phyloP scores from a whole-genome alignment of 2,329 filamentous ascomycete genomes.

The Diaporthe capsici region DNA sequence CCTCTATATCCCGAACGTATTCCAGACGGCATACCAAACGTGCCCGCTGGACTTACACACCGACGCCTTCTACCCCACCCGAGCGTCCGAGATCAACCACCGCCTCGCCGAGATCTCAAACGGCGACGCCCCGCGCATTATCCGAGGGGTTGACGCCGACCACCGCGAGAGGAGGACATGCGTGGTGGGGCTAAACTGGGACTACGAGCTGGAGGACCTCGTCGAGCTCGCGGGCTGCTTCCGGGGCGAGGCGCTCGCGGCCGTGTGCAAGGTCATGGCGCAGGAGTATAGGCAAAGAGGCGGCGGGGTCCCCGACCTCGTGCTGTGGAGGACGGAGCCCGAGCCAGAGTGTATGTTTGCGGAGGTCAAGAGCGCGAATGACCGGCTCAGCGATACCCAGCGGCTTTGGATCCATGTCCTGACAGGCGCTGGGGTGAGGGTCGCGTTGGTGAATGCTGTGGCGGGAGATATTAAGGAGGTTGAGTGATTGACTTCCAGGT shows the following conservation, averaged over 20 bases:
- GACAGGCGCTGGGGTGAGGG: conserved; percentile 84
- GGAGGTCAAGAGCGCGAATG: conserved; percentile 88
- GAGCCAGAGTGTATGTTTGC: conserved; percentile 79
- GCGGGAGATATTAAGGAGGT: conserved; percentile 65
- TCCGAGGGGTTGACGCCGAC: conserved; percentile 76
- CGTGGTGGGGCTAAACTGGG: conserved; percentile 93
- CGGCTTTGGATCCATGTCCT: conserved; percentile 97
- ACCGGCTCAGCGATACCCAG: conserved; percentile 95
- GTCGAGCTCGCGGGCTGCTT: conserved; percentile 85
- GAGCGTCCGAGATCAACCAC: conserved; percentile 91
- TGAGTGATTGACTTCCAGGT: conserved; percentile 47
- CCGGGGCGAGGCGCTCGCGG: conserved; percentile 82
- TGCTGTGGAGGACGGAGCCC: conserved; percentile 78
- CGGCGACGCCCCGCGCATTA: conserved; percentile 77
- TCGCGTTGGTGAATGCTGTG: conserved; percentile 82
- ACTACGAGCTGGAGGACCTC: conserved; percentile 84
- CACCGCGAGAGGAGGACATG: conserved; percentile 82
- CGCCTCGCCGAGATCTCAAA: conserved; percentile 90
- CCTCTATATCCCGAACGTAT: conserved; percentile 94
- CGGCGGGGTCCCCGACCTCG: conserved; percentile 91
- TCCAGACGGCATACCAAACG: conserved; percentile 95
- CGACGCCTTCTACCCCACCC: conserved; percentile 88
- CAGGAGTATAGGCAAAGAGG: conserved; percentile 93
- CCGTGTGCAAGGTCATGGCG: conserved; percentile 92
- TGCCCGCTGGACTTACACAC: conserved; percentile 94